Percentiles rank a stretch among this genome's conserved stretches.
Evolutionary conservation across 2,329 filamentous ascomycete genomes (phyloP).

Genomic region (Aphanoascus verrucosus): DNA sequence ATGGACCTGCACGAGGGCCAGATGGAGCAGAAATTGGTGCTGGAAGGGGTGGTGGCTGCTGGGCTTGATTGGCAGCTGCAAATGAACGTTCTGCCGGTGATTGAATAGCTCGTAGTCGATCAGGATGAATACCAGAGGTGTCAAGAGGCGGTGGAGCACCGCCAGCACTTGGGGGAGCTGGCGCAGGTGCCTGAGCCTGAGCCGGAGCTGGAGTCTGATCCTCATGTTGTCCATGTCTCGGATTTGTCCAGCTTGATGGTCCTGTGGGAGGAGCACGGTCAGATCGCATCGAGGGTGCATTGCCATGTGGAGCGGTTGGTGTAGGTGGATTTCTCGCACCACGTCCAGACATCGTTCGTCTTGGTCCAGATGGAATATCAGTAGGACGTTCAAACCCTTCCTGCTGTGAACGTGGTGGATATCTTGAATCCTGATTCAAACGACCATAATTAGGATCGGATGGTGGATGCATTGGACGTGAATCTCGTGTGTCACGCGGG

Average conservation of each 20-base stretch:
- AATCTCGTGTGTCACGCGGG: conserved; percentile 24
- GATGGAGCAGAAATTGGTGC: conserved; percentile 28
- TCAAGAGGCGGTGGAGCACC: conserved; percentile 24
- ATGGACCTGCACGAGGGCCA: conserved; percentile 32
- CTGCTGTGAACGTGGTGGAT: conserved; percentile 31
- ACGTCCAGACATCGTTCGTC: conserved; percentile 24
- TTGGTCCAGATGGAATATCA: conserved; percentile 47
- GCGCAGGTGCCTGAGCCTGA: no score
- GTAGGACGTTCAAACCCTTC: conserved; percentile 33
- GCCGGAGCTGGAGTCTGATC: conserved; percentile 19
- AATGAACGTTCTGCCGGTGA: conserved; percentile 16
- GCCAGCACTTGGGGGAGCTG: conserved; percentile 16
- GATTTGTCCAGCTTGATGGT: conserved; percentile 30
- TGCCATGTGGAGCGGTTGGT: conserved; percentile 20
- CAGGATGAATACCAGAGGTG: conserved; percentile 43
- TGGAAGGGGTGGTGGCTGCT: conserved; percentile 17
- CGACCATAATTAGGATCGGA: conserved; percentile 39
- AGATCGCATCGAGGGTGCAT: conserved; percentile 19
- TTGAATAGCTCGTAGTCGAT: conserved; percentile 40
- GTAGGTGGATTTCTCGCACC: conserved; percentile 30
- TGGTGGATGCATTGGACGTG: conserved; percentile 21
- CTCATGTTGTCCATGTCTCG: conserved; percentile 27
- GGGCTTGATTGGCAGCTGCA: background rate
- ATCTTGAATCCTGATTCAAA: conserved; percentile 33
- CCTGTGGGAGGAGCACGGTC: conserved; percentile 38